Evolutionary conservation across 495 filamentous ascomycete genomes (phyloP).

Genomic region (Penicilliopsis zonata): DNA sequence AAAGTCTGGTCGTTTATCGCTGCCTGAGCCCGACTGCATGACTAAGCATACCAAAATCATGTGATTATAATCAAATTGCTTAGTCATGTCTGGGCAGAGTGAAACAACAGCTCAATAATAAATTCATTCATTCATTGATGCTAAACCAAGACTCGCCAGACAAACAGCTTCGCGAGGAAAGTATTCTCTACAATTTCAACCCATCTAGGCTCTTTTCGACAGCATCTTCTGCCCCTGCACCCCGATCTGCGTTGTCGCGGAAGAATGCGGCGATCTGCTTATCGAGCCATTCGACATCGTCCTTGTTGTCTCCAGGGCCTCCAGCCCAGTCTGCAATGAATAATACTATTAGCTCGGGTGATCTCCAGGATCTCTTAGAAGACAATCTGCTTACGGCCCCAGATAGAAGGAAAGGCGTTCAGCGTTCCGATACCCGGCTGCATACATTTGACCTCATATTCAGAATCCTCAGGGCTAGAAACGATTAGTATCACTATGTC

Average conservation of each 20-base stretch:
- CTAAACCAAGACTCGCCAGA: too few species aligned
- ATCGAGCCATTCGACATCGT: slow-evolving; percentile 58
- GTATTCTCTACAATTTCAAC: too few species aligned
- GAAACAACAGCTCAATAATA: too few species aligned
- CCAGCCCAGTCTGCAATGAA: slow-evolving; percentile 42
- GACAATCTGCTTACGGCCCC: slow-evolving; percentile 45
- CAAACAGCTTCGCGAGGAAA: too few species aligned
- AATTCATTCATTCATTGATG: too few species aligned
- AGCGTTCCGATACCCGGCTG: slow-evolving; percentile 44
- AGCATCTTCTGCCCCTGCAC: too few species aligned
- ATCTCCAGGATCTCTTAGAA: slow-evolving; percentile 1
- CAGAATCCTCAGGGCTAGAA: slow-evolving; percentile 50
- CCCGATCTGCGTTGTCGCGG: slow-evolving; percentile 5
- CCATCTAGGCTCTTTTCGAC: too few species aligned
- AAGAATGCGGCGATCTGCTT: slow-evolving; percentile 42
- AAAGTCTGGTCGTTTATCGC: too few species aligned
- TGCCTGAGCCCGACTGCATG: background rate
- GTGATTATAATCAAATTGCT: too few species aligned
- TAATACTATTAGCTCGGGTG: slow-evolving; percentile 1
- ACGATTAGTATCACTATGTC: slow-evolving; percentile 7
- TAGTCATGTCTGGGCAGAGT: too few species aligned
- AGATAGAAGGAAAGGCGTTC: slow-evolving; percentile 48
- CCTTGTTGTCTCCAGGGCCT: slow-evolving; percentile 49
- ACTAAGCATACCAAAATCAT: too few species aligned
- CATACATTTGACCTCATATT: slow-evolving; percentile 56